Base-by-base conservation (phyloP, 2,329 filamentous ascomycete genomes). In the Pseudocercospora ulei region DNA sequence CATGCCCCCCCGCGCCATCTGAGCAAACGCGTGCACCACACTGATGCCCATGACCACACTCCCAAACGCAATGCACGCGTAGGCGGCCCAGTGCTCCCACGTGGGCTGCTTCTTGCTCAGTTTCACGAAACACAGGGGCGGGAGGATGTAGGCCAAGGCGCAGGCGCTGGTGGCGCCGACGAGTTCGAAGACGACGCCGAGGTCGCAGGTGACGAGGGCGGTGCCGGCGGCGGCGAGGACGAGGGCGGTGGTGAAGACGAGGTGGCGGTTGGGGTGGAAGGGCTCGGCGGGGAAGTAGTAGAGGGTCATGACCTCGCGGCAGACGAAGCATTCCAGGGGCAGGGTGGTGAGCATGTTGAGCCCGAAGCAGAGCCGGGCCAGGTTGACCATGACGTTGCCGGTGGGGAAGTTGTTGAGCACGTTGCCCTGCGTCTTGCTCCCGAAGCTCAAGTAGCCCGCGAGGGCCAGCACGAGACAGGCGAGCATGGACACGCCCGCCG, bases 331-430 rank as follows among this genome's bases (percentile, higher is more conserved):
- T 68, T 98, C 90, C 44, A 98, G 78, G 0, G 90, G 90, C 22
- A 98, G 70, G 1, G 90, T 96, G 8, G 90, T 95, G 55, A 98
- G 76, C 90, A 98, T 98, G 70, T 98, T 98, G 50, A 98, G 73
- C 1, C 90, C 90, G 58, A 98, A 96, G 65, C 85, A 95, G 35
- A 98, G 72, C 37, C 90, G 80, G 13, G 90, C 90, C 42, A 98
- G 72, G 63, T 95, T 96, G 58, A 96, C 86, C 76, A 96, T 80
- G 52, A 80, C 71, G 63, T 94, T 96, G 63, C 92, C 78, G 12
- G 78, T 70, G 1, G 87, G 82, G 58, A 98, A 96, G 66, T 98
- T 98, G 70, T 98, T 98, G 54, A 98, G 77, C 36, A 98, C 85
- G 61, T 98, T 98, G 58, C 90, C 90, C 51, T 86, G 70, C 3